Conservation (phyloP, 371 early-diverging fungal genomes). For the Actinomortierella wolfii region DNA sequence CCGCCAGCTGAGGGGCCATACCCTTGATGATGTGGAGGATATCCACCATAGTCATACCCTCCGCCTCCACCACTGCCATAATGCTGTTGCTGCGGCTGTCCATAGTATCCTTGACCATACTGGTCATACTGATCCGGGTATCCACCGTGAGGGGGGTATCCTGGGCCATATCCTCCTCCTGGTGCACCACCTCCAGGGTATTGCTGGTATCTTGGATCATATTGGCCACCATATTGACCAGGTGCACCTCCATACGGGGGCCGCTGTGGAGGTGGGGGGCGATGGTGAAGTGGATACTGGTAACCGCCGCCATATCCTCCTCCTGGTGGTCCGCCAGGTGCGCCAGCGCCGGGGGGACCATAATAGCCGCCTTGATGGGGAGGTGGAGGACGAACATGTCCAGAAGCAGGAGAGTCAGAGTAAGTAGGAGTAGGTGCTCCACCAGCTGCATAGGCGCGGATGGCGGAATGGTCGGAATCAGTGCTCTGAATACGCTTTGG, state of each 20-base stretch:
- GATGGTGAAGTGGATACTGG: constrained; percentile 16
- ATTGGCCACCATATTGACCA: constrained; percentile 28
- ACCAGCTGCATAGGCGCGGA: constrained; percentile 30
- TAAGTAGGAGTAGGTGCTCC: constrained; percentile 27
- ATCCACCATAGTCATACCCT: constrained; percentile 23
- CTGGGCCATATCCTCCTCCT: constrained; percentile 19
- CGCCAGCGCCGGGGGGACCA: constrained; percentile 6
- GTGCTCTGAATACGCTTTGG: constrained; percentile 21
- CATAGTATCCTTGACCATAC: constrained; percentile 45
- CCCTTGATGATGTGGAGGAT: constrained; percentile 32
- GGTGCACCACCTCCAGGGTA: constrained; percentile 15
- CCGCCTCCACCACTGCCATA: constrained; percentile 21
- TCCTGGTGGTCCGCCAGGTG: constrained; percentile 10
- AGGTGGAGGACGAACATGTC: constrained; percentile 7
- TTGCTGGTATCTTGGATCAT: constrained; percentile 6
- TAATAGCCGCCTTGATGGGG: constrained; percentile 10
- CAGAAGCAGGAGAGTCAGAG: constrained; percentile 16
- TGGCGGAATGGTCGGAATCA: constrained; percentile 22
- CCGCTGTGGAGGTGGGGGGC: constrained; percentile 29
- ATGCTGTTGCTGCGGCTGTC: constrained; percentile 32
- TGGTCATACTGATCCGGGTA: constrained; percentile 36
- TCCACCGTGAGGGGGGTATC: constrained; percentile 25
- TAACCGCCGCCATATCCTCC: constrained; percentile 18
- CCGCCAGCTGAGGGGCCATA: constrained; percentile 25
- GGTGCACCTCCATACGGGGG: constrained; percentile 15